Evolutionary conservation across 345 rosid species (phyloP).

Genomic region (Carallia pectinifolia): DNA sequence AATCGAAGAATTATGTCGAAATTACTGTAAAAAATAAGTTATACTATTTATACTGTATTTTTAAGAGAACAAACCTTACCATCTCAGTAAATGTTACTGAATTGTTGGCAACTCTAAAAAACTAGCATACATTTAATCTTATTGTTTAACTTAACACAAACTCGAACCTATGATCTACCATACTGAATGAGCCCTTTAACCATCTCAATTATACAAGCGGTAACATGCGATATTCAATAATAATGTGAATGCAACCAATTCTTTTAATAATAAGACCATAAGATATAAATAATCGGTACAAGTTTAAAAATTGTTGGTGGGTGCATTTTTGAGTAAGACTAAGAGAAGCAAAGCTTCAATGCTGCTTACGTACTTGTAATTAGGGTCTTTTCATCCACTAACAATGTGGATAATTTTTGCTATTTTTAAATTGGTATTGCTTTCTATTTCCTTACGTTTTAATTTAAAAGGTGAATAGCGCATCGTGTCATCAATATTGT

Average conservation of each 20-base stretch:
- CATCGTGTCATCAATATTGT: not conserved
- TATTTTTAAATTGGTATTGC: not conserved
- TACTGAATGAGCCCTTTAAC: not conserved
- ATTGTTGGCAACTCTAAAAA: too few relatives aligned
- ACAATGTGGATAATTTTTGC: constrained; percentile 32
- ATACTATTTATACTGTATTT: not conserved
- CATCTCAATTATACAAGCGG: too few relatives aligned
- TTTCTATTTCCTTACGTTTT: not conserved
- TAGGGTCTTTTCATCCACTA: constrained; percentile 43
- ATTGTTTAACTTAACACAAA: too few relatives aligned
- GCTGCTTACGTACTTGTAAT: constrained; percentile 37
- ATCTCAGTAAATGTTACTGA: too few relatives aligned
- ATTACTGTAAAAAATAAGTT: too few relatives aligned
- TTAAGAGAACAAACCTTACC: not conserved
- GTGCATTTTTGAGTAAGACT: constrained; percentile 25
- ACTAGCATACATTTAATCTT: too few relatives aligned
- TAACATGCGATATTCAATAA: too few relatives aligned
- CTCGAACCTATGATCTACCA: too few relatives aligned
- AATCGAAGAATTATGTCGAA: too few relatives aligned
- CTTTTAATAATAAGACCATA: constrained; percentile 4
- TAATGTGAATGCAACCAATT: not conserved
- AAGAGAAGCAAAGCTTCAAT: constrained; percentile 13
- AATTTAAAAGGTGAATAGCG: not conserved
- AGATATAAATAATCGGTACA: not conserved
- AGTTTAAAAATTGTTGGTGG: constrained; percentile 21